Conservation (phyloP, 75 land plant genomes). For the Ceratopteris richardii region DNA sequence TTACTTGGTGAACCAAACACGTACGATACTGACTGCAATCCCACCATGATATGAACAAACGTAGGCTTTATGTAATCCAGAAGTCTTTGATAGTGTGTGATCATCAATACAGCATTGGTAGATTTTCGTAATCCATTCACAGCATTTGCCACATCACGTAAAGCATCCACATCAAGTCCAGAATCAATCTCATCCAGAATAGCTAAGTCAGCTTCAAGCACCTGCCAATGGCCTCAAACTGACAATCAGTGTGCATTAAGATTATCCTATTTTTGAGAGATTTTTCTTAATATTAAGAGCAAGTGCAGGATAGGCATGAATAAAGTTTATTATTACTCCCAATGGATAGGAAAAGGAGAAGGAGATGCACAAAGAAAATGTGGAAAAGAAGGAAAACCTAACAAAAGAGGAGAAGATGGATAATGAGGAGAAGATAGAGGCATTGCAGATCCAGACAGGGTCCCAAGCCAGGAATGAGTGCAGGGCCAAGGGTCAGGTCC, state of each 20-base stretch:
- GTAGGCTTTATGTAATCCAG: conserved; percentile 70
- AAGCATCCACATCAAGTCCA: conserved; percentile 94
- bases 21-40: neutral
- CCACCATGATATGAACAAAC: conserved; percentile 88
- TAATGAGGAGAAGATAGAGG: no score
- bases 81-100: conserved; percentile 81
- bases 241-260: no score
- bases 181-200: conserved; percentile 95
- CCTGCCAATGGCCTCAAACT: conserved; percentile 39
- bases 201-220: conserved; percentile 87
- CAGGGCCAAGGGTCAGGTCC: no score
- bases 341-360: no score
- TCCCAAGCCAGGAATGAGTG: no score
- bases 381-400: no score
- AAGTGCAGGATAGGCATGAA: neutral
- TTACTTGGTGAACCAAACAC: neutral
- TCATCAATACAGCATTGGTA: conserved; percentile 79
- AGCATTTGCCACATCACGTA: conserved; percentile 82
- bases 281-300: neutral
- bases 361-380: no score
- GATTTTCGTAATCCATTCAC: conserved; percentile 65
- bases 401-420: no score
- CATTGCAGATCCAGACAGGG: no score
- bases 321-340: no score
- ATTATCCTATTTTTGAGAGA: neutral